Evolutionary conservation across 2,329 filamentous ascomycete genomes (phyloP).

Genomic region (Monosporascus ibericus): DNA sequence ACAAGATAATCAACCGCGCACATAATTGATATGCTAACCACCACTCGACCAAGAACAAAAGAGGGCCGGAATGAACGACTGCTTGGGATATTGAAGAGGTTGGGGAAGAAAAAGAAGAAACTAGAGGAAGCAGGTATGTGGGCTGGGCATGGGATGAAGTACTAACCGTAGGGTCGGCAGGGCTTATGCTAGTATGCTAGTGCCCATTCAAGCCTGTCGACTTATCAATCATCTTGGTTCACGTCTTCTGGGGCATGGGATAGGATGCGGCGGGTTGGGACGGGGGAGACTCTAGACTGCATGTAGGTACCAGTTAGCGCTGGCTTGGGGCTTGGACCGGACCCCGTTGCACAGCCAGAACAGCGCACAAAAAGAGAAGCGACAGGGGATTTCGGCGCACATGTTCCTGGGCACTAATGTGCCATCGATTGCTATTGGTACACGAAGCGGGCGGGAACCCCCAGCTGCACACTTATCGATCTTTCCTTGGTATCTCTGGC

Average conservation of each 20-base stretch:
- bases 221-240: background rate
- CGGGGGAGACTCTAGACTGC: no score
- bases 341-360: background rate
- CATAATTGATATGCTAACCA: slow-evolving; percentile 15
- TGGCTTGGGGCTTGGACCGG: no score
- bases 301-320: no score
- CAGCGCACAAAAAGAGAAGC: background rate
- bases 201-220: background rate
- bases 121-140: slow-evolving; percentile 4
- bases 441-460: background rate
- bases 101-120: slow-evolving; percentile 19
- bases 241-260: no score
- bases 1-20: slow-evolving; percentile 1
- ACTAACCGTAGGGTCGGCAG: background rate
- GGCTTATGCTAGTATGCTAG: background rate
- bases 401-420: background rate
- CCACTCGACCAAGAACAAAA: slow-evolving; percentile 17
- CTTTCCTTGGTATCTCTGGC: no score
- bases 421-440: background rate
- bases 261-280: no score
- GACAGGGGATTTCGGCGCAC: background rate
- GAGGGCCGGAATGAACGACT: slow-evolving; percentile 21
- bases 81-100: slow-evolving; percentile 20
- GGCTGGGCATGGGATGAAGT: background rate
- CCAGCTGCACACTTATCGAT: background rate